Base-by-base conservation (phyloP, 23 red algal genomes). In the Gracilaria caudata region DNA sequence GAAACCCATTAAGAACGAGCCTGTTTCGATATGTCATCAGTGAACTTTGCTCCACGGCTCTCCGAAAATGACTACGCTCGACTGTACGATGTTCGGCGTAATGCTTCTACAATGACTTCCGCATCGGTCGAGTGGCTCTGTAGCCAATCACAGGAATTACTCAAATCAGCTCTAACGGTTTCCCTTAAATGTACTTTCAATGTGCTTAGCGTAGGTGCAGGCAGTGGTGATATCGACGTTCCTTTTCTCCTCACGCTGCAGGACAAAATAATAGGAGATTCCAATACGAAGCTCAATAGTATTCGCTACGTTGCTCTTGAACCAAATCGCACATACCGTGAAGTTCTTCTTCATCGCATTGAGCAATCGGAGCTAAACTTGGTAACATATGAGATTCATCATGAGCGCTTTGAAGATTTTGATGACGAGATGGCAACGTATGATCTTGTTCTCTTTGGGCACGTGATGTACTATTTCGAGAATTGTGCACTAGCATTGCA, bases 241-340 rank as follows among this genome's bases (percentile, higher is more conserved):
- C 34, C n/a, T 7, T 68, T 68, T 35, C n/a, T 68, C 5, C 63
- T 3, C 34, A 38, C 28, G 11, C 34, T 68, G 25, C 25, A 35
- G 12, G 6, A 68, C 28, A 30, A 33, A 17, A 68, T 68, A 4
- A 9, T 16, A 6, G 7, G 26, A 20, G n/a, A 29, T n/a, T 3
- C 12, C 63, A 6, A 12, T 17, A 30, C 8, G 13, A 12, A 14
- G 9, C n/a, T 33, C 13, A 68, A 35, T 33, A 33, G 34, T 38
- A 38, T 68, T 38, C 63, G n/a, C n/a, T 68, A 68, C n/a, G 63
- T 68, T 13, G 63, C 63, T n/a, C 63, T 68, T 2, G 63, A 68
- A 68, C 63, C 63, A 30, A 68, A 68, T 23, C 63, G 3, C 4
- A 68, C 63, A 1, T 68, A 68, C 28, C 11, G 63, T 35, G 28